These are phyloP conservation scores for Pichia deserticola DNA, from an alignment of 805 yeast genomes.

Conservation along the genomic window DNA sequence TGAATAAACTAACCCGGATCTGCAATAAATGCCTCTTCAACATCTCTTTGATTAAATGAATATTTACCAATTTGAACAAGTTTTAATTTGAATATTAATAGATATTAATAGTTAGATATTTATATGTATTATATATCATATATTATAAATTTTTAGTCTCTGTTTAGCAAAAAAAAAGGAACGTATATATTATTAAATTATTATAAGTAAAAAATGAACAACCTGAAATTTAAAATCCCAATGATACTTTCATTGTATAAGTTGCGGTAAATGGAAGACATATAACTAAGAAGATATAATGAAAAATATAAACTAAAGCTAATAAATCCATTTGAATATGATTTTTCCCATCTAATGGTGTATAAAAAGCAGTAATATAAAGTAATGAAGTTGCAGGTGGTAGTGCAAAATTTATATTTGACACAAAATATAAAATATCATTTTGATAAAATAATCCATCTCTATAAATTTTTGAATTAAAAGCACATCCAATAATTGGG, in stretches of 20 bases:
- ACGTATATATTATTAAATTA: too few relatives aligned
- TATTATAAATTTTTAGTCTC: too few relatives aligned
- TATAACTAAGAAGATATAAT: conserved; percentile 60
- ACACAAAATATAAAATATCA: conserved; percentile 58
- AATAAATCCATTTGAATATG: conserved; percentile 77
- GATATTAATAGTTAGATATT: too few relatives aligned
- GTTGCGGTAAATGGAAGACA: conserved; percentile 71
- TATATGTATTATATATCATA: too few relatives aligned
- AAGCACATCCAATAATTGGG: conserved; percentile 72
- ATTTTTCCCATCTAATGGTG: conserved; percentile 50
- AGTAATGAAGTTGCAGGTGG: conserved; percentile 88
- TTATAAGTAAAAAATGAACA: background rate
- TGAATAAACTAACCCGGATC: background rate
- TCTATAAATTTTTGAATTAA: conserved; percentile 51
- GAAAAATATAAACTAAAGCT: conserved; percentile 66
- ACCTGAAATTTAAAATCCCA: conserved; percentile 26
- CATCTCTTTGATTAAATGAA: background rate
- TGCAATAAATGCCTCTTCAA: background rate
- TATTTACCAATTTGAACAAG: background rate
- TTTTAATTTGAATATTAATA: too few relatives aligned
- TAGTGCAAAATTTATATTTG: conserved; percentile 66
- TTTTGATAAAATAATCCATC: conserved; percentile 62
- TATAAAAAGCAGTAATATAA: conserved; percentile 81
- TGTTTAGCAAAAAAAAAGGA: too few relatives aligned
- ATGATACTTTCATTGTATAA: conserved; percentile 50